Evolutionary conservation across 2,329 filamentous ascomycete species (phyloP).

Genomic region (Macrophomina tecta): DNA sequence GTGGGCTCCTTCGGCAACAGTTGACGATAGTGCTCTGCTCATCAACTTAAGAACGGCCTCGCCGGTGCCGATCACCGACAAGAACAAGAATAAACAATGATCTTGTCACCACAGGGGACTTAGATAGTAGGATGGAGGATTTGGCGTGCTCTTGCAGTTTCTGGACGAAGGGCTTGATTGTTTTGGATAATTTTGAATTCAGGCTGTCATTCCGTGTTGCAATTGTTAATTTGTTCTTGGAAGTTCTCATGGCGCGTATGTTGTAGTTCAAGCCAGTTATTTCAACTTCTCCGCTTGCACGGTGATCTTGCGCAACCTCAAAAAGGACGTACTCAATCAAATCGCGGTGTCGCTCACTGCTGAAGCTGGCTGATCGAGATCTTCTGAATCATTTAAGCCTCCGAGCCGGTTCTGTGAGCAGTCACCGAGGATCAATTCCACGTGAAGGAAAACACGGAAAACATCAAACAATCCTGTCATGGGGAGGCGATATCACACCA

Average conservation of each 20-base stretch:
- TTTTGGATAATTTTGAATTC: no score
- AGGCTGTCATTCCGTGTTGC: no score
- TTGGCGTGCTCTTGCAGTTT: not conserved
- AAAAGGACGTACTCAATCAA: no score
- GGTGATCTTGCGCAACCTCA: no score
- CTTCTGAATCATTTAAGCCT: no score
- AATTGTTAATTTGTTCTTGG: no score
- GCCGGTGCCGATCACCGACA: conserved; percentile 22
- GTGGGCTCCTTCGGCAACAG: conserved; percentile 21
- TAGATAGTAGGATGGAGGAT: not conserved
- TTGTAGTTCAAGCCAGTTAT: no score
- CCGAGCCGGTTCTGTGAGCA: not conserved
- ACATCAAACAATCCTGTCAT: not conserved
- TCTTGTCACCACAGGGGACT: not conserved
- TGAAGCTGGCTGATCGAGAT: no score
- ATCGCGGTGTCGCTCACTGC: no score
- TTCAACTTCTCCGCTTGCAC: no score
- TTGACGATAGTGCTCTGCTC: conserved; percentile 6
- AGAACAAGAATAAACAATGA: not conserved
- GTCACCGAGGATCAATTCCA: not conserved
- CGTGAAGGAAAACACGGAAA: not conserved
- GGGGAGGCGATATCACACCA: not conserved
- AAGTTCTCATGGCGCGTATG: no score
- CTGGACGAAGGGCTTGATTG: not conserved
- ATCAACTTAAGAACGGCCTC: conserved; percentile 15